These are phyloP conservation scores for Lyophyllum atratum DNA, from an alignment of 768 basidiomycete genomes.

Conservation along the genomic window DNA sequence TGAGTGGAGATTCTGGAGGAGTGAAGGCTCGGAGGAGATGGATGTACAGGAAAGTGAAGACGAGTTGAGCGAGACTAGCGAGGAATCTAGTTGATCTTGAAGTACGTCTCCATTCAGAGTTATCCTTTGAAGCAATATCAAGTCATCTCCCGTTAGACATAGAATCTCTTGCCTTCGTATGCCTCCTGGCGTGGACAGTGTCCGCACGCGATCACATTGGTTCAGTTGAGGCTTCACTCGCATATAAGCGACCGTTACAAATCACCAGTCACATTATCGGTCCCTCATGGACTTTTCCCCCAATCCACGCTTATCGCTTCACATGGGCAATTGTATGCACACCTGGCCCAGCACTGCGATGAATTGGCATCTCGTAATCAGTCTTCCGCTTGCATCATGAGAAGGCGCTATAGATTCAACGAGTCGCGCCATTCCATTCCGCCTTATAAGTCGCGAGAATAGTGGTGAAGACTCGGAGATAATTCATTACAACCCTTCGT, in stretches of 20 bases:
- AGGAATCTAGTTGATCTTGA: not conserved
- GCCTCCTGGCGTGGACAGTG: no score
- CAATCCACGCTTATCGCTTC: not conserved
- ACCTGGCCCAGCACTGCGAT: no score
- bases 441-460: conserved; percentile 4
- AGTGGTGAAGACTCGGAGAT: conserved; percentile 16
- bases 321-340: no score
- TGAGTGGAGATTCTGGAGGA: conserved; percentile 31
- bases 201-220: not conserved
- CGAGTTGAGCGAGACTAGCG: conserved; percentile 7
- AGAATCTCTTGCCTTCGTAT: no score
- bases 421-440: not conserved
- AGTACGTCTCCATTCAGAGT: not conserved
- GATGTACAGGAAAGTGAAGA: conserved; percentile 17
- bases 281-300: not conserved
- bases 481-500: not conserved
- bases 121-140: not conserved
- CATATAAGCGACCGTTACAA: not conserved
- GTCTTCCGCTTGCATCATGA: not conserved
- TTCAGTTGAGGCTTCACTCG: not conserved
- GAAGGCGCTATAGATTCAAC: not conserved
- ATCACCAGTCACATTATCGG: not conserved
- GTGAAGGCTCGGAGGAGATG: conserved; percentile 16
- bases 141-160: no score
- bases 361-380: not conserved